These are phyloP conservation scores for Exophiala viscosa DNA, from an alignment of 2,329 filamentous ascomycete genomes.

Conservation along the genomic window DNA sequence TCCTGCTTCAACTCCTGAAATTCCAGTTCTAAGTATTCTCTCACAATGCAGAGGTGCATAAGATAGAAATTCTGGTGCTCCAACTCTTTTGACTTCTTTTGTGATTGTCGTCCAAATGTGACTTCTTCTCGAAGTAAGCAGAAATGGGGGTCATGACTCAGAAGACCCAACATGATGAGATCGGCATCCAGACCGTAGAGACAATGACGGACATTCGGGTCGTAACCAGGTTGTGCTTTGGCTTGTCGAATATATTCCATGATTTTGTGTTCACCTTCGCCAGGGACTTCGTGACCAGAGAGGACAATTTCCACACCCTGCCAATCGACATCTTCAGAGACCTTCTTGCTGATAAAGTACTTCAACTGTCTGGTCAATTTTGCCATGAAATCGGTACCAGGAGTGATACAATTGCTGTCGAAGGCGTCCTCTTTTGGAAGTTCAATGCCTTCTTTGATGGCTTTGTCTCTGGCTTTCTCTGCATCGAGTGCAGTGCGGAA, in stretches of 20 bases:
- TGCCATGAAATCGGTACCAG: conserved; percentile 95
- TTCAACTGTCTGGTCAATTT: conserved; percentile 90
- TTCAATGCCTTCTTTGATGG: conserved; percentile 80
- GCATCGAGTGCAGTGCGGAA: conserved; percentile 92
- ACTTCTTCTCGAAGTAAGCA: conserved; percentile 96
- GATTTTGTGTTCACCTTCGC: conserved; percentile 98
- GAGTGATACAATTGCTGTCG: conserved; percentile 98
- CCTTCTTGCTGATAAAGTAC: conserved; percentile 98
- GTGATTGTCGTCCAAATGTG: conserved; percentile 84
- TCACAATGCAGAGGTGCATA: conserved; percentile 93
- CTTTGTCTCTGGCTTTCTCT: conserved; percentile 87
- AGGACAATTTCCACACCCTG: conserved; percentile 94
- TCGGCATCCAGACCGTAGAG: conserved; percentile 96
- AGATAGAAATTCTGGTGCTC: conserved; percentile 99
- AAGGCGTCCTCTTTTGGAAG: conserved; percentile 94
- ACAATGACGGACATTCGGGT: conserved; percentile 91
- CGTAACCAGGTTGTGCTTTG: conserved; percentile 89
- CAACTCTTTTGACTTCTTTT: conserved; percentile 88
- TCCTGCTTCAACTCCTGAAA: conserved; percentile 86
- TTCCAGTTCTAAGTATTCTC: conserved; percentile 94
- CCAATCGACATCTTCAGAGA: conserved; percentile 95
- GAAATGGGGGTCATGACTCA: conserved; percentile 98
- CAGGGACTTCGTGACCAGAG: conserved; percentile 95
- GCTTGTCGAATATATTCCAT: conserved; percentile 99
- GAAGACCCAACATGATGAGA: conserved; percentile 94